These are phyloP conservation scores for Colletotrichum spaethianum DNA, from an alignment of 2,329 filamentous ascomycete genomes.

Conservation along the genomic window DNA sequence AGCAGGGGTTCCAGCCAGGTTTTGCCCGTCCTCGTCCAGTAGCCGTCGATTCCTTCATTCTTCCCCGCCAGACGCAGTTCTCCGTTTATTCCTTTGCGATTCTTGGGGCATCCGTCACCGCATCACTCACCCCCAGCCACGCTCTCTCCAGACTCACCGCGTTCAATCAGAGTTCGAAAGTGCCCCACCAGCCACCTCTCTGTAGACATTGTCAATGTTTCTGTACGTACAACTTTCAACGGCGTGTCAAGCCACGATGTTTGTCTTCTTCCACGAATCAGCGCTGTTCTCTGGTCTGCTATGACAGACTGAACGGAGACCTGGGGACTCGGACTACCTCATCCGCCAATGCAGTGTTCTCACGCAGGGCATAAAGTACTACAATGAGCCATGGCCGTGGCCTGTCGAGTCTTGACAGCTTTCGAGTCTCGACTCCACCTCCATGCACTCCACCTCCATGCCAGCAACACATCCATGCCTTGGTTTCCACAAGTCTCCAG, in stretches of 20 bases:
- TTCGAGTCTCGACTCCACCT: background rate
- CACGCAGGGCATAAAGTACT: too few species aligned
- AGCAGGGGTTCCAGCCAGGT: conserved; percentile 23
- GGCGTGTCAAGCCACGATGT: conserved; percentile 14
- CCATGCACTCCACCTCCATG: background rate
- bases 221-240: conserved; percentile 15
- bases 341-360: background rate
- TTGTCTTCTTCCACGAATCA: conserved; percentile 23
- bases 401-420: background rate
- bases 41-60: background rate
- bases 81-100: too few species aligned
- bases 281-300: too few species aligned
- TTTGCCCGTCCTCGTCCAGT: conserved; percentile 1
- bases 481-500: background rate
- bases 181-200: conserved; percentile 19
- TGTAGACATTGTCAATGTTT: background rate
- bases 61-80: too few species aligned
- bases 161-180: background rate
- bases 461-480: background rate
- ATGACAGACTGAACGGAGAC: too few species aligned
- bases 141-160: background rate
- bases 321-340: background rate
- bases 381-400: background rate
- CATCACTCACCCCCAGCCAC: conserved; percentile 29
- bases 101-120: conserved; percentile 1